Percentiles rank a stretch among this genome's conserved stretches.
phyloP scores from a whole-genome alignment of 768 basidiomycete species.

The Suillus alpinus region DNA sequence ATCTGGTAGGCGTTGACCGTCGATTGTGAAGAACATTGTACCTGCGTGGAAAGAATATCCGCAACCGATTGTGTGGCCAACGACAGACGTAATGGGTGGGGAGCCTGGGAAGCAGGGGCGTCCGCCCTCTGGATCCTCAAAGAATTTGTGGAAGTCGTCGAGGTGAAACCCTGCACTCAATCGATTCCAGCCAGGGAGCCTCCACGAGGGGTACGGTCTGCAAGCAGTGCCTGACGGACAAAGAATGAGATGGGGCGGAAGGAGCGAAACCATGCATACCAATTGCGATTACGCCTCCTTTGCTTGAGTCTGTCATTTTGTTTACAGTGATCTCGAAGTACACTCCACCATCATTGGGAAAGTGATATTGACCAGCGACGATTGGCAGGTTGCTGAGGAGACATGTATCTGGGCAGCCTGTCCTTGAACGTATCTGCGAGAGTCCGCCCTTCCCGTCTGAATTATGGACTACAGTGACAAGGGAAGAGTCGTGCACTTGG shows the following conservation, averaged over 20 bases:
- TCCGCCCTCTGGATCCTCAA: conserved; percentile 64
- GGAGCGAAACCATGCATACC: conserved; percentile 36
- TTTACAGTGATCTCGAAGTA: conserved; percentile 64
- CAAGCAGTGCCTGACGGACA: conserved; percentile 54
- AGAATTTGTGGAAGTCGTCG: conserved; percentile 73
- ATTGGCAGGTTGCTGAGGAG: conserved; percentile 61
- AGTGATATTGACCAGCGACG: conserved; percentile 57
- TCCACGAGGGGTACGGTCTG: conserved; percentile 61
- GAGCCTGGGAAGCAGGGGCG: conserved; percentile 44
- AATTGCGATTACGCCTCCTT: conserved; percentile 53
- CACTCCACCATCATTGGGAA: conserved; percentile 50
- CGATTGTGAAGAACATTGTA: conserved; percentile 62
- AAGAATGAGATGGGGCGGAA: background rate
- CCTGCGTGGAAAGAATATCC: conserved; percentile 54
- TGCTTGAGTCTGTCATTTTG: conserved; percentile 35
- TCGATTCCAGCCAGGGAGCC: conserved; percentile 72
- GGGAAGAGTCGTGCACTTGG: conserved; percentile 41
- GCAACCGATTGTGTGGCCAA: conserved; percentile 59
- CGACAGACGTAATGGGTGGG: conserved; percentile 28
- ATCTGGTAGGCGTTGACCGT: conserved; percentile 50
- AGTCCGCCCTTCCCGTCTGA: conserved; percentile 30
- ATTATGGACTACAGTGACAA: conserved; percentile 39
- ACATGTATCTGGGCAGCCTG: conserved; percentile 47
- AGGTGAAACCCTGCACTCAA: conserved; percentile 64
- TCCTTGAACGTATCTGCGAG: conserved; percentile 40